Percentiles rank a stretch among this genome's conserved stretches.
Evolutionary conservation across 2,329 filamentous ascomycete genomes (phyloP).

Genomic region (Alternaria sp.): DNA sequence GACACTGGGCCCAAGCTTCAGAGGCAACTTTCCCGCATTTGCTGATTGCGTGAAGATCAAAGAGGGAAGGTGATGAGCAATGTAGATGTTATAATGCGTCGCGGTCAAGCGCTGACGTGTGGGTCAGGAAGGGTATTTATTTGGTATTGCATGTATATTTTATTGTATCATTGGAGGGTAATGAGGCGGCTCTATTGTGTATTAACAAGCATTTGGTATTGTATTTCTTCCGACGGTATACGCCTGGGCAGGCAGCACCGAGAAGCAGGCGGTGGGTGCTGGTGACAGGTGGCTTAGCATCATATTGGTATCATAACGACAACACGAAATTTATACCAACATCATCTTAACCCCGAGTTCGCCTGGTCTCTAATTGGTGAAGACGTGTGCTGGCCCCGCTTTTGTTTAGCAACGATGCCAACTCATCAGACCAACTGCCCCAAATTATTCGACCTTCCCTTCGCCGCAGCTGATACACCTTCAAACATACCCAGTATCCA

Average conservation of each 20-base stretch:
- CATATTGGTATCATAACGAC: slow-evolving; percentile 5
- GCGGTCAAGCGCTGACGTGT: slow-evolving; percentile 2
- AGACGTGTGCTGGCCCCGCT: not conserved
- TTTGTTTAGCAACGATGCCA: not conserved
- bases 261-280: not conserved
- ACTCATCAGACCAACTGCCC: not conserved
- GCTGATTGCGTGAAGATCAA: slow-evolving; percentile 45
- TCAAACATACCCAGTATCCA: not conserved
- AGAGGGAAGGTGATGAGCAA: slow-evolving; percentile 29
- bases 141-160: slow-evolving; percentile 12
- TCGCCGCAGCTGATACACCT: not conserved
- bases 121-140: slow-evolving; percentile 6
- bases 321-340: slow-evolving; percentile 8
- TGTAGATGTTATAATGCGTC: slow-evolving; percentile 20
- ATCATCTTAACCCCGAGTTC: not conserved
- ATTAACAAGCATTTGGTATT: slow-evolving; percentile 16
- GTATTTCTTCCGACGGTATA: not conserved
- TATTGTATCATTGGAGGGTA: not conserved
- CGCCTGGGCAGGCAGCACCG: not conserved
- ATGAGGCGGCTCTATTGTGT: slow-evolving; percentile 12
- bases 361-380: not conserved
- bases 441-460: not conserved
- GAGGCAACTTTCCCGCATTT: slow-evolving; percentile 68
- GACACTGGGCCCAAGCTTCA: slow-evolving; percentile 76
- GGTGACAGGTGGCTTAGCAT: not conserved